Percentiles rank a stretch among this genome's conserved stretches.
Evolutionary conservation across 108 stramenopile genomes (phyloP).

Genomic region (Skeletonema grethae): DNA sequence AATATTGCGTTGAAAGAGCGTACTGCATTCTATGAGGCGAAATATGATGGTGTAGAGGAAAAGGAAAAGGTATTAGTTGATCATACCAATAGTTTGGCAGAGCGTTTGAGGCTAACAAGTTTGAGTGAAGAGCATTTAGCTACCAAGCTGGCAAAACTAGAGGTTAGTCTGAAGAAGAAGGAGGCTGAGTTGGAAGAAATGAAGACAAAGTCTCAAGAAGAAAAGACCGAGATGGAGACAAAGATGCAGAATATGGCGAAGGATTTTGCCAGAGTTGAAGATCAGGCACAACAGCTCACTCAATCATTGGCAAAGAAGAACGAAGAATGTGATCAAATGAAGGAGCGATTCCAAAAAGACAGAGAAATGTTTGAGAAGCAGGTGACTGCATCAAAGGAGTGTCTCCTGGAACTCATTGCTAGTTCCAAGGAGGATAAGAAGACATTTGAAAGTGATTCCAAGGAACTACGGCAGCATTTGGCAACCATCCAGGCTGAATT

Average conservation of each 20-base stretch:
- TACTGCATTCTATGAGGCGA: conserved; percentile 33
- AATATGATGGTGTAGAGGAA: conserved; percentile 47
- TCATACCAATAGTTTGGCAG: conserved; percentile 44
- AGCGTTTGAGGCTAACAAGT: conserved; percentile 40
- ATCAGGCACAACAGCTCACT: conserved; percentile 11
- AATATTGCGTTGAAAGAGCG: conserved; percentile 37
- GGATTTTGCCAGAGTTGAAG: conserved; percentile 9
- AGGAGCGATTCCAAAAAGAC: conserved; percentile 25
- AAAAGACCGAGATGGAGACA: neutral
- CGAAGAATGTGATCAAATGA: conserved; percentile 32
- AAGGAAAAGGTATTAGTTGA: conserved; percentile 51
- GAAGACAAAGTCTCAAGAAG: conserved; percentile 5
- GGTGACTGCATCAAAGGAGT: conserved; percentile 30
- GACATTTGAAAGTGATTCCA: conserved; percentile 40
- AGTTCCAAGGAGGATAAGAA: conserved; percentile 41
- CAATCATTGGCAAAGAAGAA: conserved; percentile 15
- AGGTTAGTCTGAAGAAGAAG: conserved; percentile 51
- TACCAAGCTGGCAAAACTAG: conserved; percentile 46
- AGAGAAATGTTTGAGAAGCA: conserved; percentile 37
- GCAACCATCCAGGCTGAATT: conserved; percentile 4
- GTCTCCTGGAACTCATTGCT: conserved; percentile 39
- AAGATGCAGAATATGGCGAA: conserved; percentile 8
- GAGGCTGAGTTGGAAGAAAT: conserved; percentile 44
- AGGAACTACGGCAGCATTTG: conserved; percentile 31
- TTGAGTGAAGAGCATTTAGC: conserved; percentile 44